Evolutionary conservation across 2,329 filamentous ascomycete genomes (phyloP).

Genomic region (Apiospora aurea): DNA sequence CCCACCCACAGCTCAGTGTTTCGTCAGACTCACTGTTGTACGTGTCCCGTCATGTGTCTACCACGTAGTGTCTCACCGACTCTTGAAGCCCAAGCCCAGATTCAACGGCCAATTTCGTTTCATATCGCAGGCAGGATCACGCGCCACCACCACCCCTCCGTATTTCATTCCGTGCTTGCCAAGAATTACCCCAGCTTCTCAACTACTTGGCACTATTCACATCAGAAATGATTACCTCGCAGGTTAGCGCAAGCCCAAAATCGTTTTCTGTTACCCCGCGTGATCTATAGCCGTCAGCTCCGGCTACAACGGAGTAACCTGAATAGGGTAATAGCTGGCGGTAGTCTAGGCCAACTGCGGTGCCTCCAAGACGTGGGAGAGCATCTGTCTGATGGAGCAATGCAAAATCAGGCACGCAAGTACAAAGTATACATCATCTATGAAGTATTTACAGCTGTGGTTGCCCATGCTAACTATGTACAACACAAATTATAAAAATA

Average conservation of each 20-base stretch:
- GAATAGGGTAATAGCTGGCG: not conserved
- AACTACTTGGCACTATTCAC: not conserved
- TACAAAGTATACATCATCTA: conserved; percentile 13
- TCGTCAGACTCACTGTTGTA: conserved; percentile 5
- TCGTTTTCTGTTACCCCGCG: not conserved
- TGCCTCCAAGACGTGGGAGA: not conserved
- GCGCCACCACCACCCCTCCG: not conserved
- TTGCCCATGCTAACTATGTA: conserved; percentile 10
- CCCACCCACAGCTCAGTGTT: not conserved
- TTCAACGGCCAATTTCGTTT: not conserved
- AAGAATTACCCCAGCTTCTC: conserved; percentile 1
- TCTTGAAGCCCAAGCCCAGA: conserved; percentile 6
- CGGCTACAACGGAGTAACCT: not conserved
- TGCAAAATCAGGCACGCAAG: not conserved
- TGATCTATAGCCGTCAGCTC: not conserved
- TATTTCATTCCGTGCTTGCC: not conserved
- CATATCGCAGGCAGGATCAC: not conserved
- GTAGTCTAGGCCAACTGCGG: not conserved
- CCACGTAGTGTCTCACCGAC: conserved; percentile 19
- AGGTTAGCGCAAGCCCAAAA: not conserved
- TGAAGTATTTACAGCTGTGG: conserved; percentile 16
- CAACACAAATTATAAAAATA: not conserved
- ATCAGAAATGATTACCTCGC: not conserved
- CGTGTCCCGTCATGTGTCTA: conserved; percentile 2
- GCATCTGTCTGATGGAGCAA: not conserved